Conservation (phyloP, 257 asterid genomes). For the Fraxinus cuspidata region DNA sequence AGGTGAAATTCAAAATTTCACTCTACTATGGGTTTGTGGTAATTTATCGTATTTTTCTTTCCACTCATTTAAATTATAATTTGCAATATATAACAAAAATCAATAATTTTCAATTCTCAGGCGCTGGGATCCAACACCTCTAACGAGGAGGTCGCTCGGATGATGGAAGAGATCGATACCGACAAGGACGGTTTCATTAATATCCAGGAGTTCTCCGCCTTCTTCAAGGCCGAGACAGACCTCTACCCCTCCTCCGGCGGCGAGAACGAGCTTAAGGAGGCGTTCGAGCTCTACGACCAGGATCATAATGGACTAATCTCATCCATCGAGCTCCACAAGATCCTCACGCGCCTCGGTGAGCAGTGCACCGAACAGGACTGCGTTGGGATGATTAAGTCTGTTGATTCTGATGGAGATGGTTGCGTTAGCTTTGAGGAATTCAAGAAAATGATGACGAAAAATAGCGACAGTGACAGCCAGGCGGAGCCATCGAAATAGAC, state of each 20-base stretch:
- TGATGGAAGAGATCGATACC: conserved; percentile 78
- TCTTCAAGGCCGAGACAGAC: conserved; percentile 46
- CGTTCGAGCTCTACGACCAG: conserved; percentile 82
- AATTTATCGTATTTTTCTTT: too few relatives aligned
- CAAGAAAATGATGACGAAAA: conserved; percentile 72
- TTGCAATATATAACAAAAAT: too few relatives aligned
- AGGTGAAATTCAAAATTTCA: too few relatives aligned
- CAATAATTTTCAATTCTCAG: too few relatives aligned
- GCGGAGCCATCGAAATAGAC: neutral
- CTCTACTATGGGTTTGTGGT: too few relatives aligned
- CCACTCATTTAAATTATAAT: too few relatives aligned
- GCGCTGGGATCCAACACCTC: conserved; percentile 72
- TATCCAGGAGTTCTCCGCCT: conserved; percentile 68
- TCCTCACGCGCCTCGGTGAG: conserved; percentile 77
- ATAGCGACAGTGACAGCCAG: neutral
- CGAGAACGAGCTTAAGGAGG: conserved; percentile 70
- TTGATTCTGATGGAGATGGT: conserved; percentile 85
- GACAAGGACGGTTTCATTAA: conserved; percentile 83
- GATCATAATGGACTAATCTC: conserved; percentile 82
- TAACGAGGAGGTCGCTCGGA: conserved; percentile 45
- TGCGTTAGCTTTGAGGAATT: conserved; percentile 71
- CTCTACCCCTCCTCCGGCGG: conserved; percentile 35
- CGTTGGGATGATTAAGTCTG: conserved; percentile 68
- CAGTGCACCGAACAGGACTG: conserved; percentile 62
- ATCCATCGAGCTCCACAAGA: conserved; percentile 66